A percentile compares a stretch with the other conserved stretches of the same genome.
Conservation (phyloP, 768 basidiomycete genomes). For the Termitomyces sp. region DNA sequence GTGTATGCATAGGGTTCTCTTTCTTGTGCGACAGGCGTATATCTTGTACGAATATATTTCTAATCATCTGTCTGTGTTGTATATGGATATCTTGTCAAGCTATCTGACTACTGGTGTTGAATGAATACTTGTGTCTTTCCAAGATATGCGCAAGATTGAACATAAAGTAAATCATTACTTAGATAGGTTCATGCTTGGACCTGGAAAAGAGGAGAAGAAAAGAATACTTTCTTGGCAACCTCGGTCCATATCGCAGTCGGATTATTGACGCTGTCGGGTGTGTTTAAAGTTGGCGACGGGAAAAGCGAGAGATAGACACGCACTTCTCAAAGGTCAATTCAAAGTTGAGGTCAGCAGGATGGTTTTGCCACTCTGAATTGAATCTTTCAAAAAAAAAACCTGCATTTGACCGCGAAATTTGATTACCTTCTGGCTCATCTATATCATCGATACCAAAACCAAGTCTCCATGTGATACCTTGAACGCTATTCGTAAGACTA, state of each 20-base stretch:
- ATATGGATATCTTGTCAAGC: neutral
- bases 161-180: neutral
- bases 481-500: slow-evolving; percentile 47
- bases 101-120: neutral
- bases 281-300: neutral
- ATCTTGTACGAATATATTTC: neutral
- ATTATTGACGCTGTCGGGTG: slow-evolving; percentile 43
- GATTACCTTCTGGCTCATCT: slow-evolving; percentile 49
- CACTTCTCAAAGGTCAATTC: slow-evolving; percentile 45
- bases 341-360: slow-evolving; percentile 46
- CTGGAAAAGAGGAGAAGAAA: neutral
- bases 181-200: neutral
- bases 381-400: slow-evolving; percentile 1
- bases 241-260: slow-evolving; percentile 45
- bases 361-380: slow-evolving; percentile 52
- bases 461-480: slow-evolving; percentile 60
- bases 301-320: slow-evolving; percentile 18
- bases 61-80: neutral
- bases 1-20: neutral
- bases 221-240: slow-evolving; percentile 6
- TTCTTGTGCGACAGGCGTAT: neutral
- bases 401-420: neutral
- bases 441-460: slow-evolving; percentile 52
- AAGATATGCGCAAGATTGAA: neutral
- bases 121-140: neutral